phyloP scores from a whole-genome alignment of 768 basidiomycete species.

The Cystoderma amianthinum region DNA sequence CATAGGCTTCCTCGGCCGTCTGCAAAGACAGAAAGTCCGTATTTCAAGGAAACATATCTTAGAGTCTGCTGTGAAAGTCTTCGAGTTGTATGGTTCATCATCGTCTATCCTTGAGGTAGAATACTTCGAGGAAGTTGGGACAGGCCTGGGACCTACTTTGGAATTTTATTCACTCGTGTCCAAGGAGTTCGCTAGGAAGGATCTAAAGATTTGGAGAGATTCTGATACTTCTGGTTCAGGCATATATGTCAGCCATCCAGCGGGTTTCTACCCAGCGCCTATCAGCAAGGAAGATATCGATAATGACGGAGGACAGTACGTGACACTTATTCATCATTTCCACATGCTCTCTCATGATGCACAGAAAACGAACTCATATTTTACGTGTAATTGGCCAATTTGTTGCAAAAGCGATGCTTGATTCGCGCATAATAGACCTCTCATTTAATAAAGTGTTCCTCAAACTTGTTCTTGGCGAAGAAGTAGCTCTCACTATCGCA shows the following conservation, averaged over 20 bases:
- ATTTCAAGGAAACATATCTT: constrained; percentile 93
- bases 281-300: constrained; percentile 60
- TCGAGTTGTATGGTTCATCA: constrained; percentile 93
- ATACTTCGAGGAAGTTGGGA: constrained; percentile 98
- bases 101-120: constrained; percentile 94
- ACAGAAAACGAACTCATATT: constrained; percentile 78
- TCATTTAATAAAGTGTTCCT: constrained; percentile 95
- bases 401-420: constrained; percentile 93
- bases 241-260: constrained; percentile 76
- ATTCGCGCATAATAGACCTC: constrained; percentile 95
- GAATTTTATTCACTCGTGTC: constrained; percentile 99
- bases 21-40: constrained; percentile 93
- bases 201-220: constrained; percentile 89
- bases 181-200: constrained; percentile 86
- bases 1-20: constrained; percentile 85
- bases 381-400: constrained; percentile 93
- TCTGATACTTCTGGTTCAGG: constrained; percentile 58
- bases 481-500: constrained; percentile 78
- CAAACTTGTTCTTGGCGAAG: constrained; percentile 81
- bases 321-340: constrained; percentile 6
- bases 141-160: constrained; percentile 92
- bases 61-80: constrained; percentile 93
- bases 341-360: constrained; percentile 3
- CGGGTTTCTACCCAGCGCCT: constrained; percentile 86
- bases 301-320: constrained; percentile 73